A percentile compares a stretch with the other conserved stretches of the same genome.
phyloP scores from a whole-genome alignment of 2,329 filamentous ascomycete species.

The Aspergillaceae sp. region DNA sequence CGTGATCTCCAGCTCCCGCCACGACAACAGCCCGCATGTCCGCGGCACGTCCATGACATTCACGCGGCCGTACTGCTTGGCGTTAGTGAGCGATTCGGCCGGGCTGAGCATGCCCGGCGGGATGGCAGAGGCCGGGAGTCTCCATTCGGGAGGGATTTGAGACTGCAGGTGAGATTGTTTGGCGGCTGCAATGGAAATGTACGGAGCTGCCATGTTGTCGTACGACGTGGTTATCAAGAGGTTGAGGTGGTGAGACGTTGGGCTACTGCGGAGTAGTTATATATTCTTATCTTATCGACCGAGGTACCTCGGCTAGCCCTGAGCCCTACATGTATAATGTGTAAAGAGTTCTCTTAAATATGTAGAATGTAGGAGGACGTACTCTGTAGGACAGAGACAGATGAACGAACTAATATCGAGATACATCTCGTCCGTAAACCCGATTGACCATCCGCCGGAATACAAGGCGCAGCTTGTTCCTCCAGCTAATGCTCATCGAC shows the following conservation, averaged over 20 bases:
- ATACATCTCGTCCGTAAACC: constrained; percentile 38
- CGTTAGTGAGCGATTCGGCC: neutral
- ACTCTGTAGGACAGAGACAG: neutral
- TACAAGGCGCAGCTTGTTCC: constrained; percentile 34
- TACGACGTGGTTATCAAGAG: too few relatives aligned
- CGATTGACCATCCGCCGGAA: constrained; percentile 37
- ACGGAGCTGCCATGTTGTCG: neutral
- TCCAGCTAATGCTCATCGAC: constrained; percentile 41
- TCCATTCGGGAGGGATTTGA: neutral
- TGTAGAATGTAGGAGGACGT: too few relatives aligned
- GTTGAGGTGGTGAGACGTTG: too few relatives aligned
- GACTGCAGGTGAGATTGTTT: neutral
- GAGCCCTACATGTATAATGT: neutral
- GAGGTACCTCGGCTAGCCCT: neutral
- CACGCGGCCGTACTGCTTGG: neutral
- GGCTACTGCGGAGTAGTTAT: too few relatives aligned
- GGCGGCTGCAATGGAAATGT: neutral
- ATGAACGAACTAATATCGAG: constrained; percentile 25
- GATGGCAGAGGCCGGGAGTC: neutral
- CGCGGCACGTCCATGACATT: neutral
- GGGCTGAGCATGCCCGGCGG: neutral
- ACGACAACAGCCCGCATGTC: constrained; percentile 35
- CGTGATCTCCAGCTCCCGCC: constrained; percentile 44
- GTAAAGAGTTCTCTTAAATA: too few relatives aligned
- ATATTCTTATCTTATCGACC: neutral